Conservation (phyloP, 352 stramenopile species). For the Globisporangium middletonii region DNA sequence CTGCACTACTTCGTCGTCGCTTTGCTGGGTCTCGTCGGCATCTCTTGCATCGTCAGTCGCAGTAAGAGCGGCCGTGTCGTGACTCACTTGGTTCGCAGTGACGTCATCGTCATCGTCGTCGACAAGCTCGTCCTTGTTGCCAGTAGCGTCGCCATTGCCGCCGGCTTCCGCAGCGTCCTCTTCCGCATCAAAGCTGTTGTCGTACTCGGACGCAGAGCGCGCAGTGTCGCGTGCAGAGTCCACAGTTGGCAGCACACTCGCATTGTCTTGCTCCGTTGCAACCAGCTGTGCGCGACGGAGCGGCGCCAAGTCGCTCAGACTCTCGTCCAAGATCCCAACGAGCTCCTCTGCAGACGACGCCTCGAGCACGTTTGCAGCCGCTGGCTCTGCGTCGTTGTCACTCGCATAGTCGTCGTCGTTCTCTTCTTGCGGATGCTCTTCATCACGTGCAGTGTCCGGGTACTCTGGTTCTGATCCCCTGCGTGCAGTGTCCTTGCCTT, state of each 20-base stretch:
- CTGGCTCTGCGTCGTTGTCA: not conserved
- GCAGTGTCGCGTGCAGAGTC: constrained; percentile 3
- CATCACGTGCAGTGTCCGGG: not conserved
- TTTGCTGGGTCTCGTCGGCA: not conserved
- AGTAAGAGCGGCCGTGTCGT: not conserved
- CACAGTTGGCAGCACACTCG: not conserved
- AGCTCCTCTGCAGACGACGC: constrained; percentile 26
- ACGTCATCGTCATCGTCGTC: not conserved
- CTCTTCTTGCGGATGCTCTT: not conserved
- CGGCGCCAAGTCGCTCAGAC: constrained; percentile 21
- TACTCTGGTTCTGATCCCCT: not conserved
- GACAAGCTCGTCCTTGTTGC: constrained; percentile 4
- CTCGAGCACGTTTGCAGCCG: constrained; percentile 2
- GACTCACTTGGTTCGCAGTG: constrained; percentile 1
- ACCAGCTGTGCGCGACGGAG: not conserved
- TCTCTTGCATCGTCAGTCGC: not conserved
- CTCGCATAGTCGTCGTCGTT: not conserved
- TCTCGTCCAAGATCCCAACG: constrained; percentile 57
- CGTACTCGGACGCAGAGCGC: constrained; percentile 22
- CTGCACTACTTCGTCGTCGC: not conserved
- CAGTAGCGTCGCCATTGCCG: not conserved
- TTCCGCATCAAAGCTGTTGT: constrained; percentile 52
- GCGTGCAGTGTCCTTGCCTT: not conserved
- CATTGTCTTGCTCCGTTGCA: not conserved
- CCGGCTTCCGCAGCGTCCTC: constrained; percentile 15